Base-by-base conservation (phyloP, 306 rosid species). In the Crotalaria pallida region DNA sequence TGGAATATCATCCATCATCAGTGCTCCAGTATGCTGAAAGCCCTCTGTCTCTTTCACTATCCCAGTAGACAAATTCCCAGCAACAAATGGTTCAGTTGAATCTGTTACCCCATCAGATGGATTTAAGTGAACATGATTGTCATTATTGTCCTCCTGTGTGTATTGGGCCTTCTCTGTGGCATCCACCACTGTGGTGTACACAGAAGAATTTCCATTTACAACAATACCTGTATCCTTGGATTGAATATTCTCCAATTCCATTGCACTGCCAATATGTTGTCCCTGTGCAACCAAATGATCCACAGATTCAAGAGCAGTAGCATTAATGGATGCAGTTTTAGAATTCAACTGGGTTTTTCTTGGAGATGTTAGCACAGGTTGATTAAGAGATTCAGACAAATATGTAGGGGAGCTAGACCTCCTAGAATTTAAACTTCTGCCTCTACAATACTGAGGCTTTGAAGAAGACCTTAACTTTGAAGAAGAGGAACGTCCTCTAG, bases 401-500 rank as follows among this genome's bases (percentile, higher is more conserved):
- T 83, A 82, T 15, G 67, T 56, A 27, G 77, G 78, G 22, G 83
- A 66, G 68, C 82, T 82, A 50, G 84, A 82, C 67, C 89, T 77
- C 76, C 72, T 67, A 64, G 80, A 78, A 61, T 68, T 73, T 29
- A 53, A 44, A 51, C 84, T 60, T 77, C 58, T 72, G 27, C 75
- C 63, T 29, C 58, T 70, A 49, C 50, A 52, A 72, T 47, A 18
- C 17, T 41, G 62, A 21, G 82, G 78, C 76, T 81, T 85, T 33
- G 84, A 78, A 48, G 74, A 68, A 29, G 85, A 79, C 50, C 61
- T 79, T 51, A 78, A 79, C 73, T 69, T 75, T 52, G 81, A 73
- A 27, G 84, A 81, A n/a, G 68, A 71, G 47, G 83, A 80, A 26
- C 0, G 60, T 36, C 64, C 66, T 52, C 69, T 49, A 16, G 78